These are phyloP conservation scores for Daldinia vernicosa DNA, from an alignment of 495 filamentous ascomycete genomes.

Conservation along the genomic window DNA sequence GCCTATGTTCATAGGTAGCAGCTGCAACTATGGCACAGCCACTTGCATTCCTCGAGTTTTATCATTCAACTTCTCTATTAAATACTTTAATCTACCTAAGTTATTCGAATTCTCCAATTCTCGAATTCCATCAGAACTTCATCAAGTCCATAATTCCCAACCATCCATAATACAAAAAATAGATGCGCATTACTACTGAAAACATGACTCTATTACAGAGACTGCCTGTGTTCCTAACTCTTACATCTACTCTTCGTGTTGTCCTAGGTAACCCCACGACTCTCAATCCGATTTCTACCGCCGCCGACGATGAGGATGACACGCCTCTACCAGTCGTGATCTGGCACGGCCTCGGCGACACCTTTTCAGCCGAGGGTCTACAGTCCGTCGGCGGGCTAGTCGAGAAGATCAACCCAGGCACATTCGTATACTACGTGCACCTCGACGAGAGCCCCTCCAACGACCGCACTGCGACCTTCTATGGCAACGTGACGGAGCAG, in stretches of 20 bases:
- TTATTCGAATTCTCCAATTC: too few species aligned
- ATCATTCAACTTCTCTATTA: conserved; percentile 6
- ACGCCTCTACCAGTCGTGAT: conserved; percentile 85
- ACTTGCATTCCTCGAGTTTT: background rate
- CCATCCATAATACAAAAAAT: background rate
- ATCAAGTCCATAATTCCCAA: conserved; percentile 6
- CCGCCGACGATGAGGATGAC: conserved; percentile 54
- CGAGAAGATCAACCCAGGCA: conserved; percentile 78
- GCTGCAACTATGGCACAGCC: conserved; percentile 2
- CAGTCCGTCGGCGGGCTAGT: conserved; percentile 70
- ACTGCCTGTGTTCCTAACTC: conserved; percentile 23
- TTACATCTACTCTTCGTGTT: conserved; percentile 18
- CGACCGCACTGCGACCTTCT: conserved; percentile 86
- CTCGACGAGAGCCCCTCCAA: conserved; percentile 69
- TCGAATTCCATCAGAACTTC: conserved; percentile 8
- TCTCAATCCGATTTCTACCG: conserved; percentile 17
- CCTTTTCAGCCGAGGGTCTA: conserved; percentile 79
- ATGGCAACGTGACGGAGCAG: conserved; percentile 88
- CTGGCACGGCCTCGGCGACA: conserved; percentile 84
- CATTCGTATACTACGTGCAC: conserved; percentile 81
- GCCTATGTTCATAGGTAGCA: background rate
- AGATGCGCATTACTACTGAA: background rate
- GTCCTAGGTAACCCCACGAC: conserved; percentile 31
- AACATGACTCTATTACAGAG: conserved; percentile 30
- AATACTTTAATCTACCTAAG: too few species aligned